A percentile compares a stretch with the other conserved stretches of the same genome.
Evolutionary conservation across 2,329 filamentous ascomycete species (phyloP).

Genomic region (Geosmithia morbida): DNA sequence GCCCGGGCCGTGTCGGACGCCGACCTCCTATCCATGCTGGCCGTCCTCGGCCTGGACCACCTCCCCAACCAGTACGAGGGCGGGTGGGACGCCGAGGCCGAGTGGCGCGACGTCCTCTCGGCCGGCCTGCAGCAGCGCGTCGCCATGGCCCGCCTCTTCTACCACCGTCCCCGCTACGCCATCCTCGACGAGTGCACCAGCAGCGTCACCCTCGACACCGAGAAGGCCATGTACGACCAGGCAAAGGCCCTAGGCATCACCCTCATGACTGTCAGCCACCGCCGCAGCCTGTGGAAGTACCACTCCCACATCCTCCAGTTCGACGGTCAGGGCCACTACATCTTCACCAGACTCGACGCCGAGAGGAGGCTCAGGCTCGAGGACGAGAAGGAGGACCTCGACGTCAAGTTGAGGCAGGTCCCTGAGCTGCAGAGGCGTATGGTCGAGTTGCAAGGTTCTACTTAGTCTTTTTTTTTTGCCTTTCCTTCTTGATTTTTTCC

Average conservation of each 20-base stretch:
- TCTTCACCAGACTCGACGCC: constrained; percentile 83
- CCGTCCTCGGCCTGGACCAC: constrained; percentile 67
- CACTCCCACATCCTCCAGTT: constrained; percentile 92
- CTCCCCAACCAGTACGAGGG: constrained; percentile 62
- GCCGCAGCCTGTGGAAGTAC: constrained; percentile 90
- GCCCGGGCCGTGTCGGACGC: constrained; percentile 69
- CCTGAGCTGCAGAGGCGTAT: constrained; percentile 80
- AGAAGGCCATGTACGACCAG: constrained; percentile 93
- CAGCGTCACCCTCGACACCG: constrained; percentile 86
- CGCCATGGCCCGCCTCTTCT: constrained; percentile 91
- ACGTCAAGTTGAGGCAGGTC: constrained; percentile 70
- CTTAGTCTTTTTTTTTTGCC: neutral
- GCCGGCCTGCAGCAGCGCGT: constrained; percentile 90
- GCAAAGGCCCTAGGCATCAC: constrained; percentile 87
- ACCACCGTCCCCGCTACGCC: constrained; percentile 82
- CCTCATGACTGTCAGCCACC: constrained; percentile 90
- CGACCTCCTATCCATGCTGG: constrained; percentile 64
- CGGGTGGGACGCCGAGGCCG: constrained; percentile 87
- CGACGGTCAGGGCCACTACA: constrained; percentile 81
- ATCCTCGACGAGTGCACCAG: constrained; percentile 96
- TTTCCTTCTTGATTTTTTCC: neutral
- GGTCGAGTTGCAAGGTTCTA: constrained; percentile 48
- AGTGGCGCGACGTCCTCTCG: constrained; percentile 91
- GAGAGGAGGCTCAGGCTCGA: constrained; percentile 74
- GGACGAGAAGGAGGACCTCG: constrained; percentile 92